Conservation (phyloP, 345 rosid genomes). For the Corymbia maculata region DNA sequence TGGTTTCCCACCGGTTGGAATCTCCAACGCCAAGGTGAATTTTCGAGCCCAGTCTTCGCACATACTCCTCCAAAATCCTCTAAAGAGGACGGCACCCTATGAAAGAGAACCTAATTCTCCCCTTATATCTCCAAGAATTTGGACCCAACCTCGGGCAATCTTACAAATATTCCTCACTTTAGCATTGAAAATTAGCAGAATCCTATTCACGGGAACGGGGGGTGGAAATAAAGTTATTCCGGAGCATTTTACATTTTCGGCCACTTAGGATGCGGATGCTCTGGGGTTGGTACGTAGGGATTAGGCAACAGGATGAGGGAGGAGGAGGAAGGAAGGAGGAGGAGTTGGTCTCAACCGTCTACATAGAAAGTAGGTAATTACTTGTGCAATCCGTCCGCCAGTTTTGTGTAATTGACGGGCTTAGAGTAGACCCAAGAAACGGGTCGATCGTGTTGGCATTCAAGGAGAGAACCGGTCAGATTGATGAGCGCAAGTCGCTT, state of each 20-base stretch:
- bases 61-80: neutral
- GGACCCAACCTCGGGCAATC: conserved; percentile 4
- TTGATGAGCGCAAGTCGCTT: neutral
- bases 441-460: neutral
- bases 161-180: neutral
- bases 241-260: neutral
- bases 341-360: neutral
- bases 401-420: neutral
- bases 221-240: neutral
- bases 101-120: conserved; percentile 31
- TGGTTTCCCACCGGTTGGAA: neutral
- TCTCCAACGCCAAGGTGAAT: neutral
- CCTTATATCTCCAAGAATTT: neutral
- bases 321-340: neutral
- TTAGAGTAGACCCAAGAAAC: neutral
- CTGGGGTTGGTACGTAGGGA: neutral
- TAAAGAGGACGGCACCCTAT: neutral
- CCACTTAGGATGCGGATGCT: neutral
- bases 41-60: neutral
- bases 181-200: neutral
- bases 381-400: neutral
- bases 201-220: neutral
- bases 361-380: neutral
- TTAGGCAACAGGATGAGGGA: neutral
- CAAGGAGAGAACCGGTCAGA: neutral